Conservation (phyloP, 1,284 basidiomycete species). For the Phlebopus sp. region DNA sequence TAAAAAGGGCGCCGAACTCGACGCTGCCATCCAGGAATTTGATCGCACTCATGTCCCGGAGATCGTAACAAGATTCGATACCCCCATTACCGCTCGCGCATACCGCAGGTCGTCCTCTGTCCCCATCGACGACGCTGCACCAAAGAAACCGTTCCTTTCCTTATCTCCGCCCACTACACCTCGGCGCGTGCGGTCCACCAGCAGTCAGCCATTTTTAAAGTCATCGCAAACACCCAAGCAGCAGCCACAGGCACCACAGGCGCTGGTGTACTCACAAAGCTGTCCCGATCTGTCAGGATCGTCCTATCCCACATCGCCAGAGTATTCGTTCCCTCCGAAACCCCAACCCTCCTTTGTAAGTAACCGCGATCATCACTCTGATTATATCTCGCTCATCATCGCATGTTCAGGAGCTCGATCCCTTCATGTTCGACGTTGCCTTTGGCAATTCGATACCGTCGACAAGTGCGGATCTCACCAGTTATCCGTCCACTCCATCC, state of each 20-base stretch:
- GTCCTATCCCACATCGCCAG: slow-evolving; percentile 27
- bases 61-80: slow-evolving; percentile 67
- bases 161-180: background rate
- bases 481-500: slow-evolving; percentile 21
- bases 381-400: background rate
- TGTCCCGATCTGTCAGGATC: slow-evolving; percentile 27
- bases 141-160: slow-evolving; percentile 7
- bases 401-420: slow-evolving; percentile 26
- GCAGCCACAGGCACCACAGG: slow-evolving; percentile 4
- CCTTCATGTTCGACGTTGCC: slow-evolving; percentile 22
- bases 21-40: slow-evolving; percentile 70
- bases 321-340: slow-evolving; percentile 34
- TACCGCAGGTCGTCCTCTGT: slow-evolving; percentile 53
- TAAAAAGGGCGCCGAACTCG: slow-evolving; percentile 67
- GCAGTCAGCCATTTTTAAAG: slow-evolving; percentile 21
- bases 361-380: slow-evolving; percentile 15
- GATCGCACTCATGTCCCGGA: slow-evolving; percentile 63
- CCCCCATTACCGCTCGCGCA: slow-evolving; percentile 61
- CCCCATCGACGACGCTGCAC: slow-evolving; percentile 30
- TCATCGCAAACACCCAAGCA: background rate
- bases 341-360: slow-evolving; percentile 50
- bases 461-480: slow-evolving; percentile 11
- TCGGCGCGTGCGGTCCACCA: slow-evolving; percentile 24
- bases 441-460: slow-evolving; percentile 31
- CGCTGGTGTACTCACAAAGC: slow-evolving; percentile 20